Evolutionary conservation across 2,329 filamentous ascomycete species (phyloP).

Genomic region (Cryphonectria carpinicola): DNA sequence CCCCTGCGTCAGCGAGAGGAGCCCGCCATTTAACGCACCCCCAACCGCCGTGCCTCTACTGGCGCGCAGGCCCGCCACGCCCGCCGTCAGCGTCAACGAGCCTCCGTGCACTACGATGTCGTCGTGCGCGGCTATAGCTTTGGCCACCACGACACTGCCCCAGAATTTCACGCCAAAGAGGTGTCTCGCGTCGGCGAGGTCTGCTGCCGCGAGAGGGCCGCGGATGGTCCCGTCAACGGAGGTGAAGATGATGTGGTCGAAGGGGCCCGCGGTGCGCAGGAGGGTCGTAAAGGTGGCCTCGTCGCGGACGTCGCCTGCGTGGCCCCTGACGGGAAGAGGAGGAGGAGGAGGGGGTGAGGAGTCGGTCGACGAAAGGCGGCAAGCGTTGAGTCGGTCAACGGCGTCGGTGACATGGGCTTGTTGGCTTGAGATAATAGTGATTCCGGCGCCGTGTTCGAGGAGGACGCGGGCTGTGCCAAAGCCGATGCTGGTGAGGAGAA

Average conservation of each 20-base stretch:
- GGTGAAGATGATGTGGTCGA: slow-evolving; percentile 45
- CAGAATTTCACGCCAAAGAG: slow-evolving; percentile 47
- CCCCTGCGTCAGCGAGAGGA: slow-evolving; percentile 36
- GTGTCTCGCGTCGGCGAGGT: slow-evolving; percentile 40
- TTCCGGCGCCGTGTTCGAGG: slow-evolving; percentile 40
- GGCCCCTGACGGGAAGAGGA: slow-evolving; percentile 33
- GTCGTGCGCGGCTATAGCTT: slow-evolving; percentile 44
- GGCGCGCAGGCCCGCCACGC: slow-evolving; percentile 41
- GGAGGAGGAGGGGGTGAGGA: not conserved
- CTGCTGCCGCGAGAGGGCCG: slow-evolving; percentile 38
- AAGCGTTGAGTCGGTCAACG: slow-evolving; percentile 35
- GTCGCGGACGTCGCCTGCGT: slow-evolving; percentile 41
- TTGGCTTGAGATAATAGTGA: slow-evolving; percentile 42
- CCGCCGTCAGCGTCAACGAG: slow-evolving; percentile 43
- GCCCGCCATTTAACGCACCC: slow-evolving; percentile 38
- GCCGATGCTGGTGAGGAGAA: slow-evolving; percentile 39
- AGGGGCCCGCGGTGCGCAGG: slow-evolving; percentile 38
- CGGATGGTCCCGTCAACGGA: slow-evolving; percentile 45
- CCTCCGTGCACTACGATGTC: slow-evolving; percentile 43
- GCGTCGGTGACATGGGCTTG: slow-evolving; percentile 38
- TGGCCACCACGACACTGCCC: slow-evolving; percentile 42
- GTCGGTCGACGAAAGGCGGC: not conserved
- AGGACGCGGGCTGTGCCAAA: slow-evolving; percentile 43
- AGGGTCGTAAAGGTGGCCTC: slow-evolving; percentile 39
- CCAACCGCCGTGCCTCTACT: slow-evolving; percentile 43